Base-by-base conservation (phyloP, 2,329 filamentous ascomycete species). In the Apiospora saccharicola region DNA sequence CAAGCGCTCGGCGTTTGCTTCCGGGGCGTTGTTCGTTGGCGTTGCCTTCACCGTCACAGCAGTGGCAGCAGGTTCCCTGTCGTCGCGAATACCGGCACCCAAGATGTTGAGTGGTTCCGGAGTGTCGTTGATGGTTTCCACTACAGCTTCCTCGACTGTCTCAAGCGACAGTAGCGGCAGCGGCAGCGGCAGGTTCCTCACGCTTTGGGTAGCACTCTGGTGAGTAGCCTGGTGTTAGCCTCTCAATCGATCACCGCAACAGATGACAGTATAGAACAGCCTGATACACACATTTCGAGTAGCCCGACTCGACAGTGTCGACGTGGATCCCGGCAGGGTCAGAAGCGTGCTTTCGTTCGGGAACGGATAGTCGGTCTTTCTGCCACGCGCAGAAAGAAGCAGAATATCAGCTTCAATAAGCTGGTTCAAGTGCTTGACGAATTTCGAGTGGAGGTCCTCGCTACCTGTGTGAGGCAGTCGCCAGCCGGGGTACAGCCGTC, bases 401-500 rank as follows among this genome's bases (percentile, higher is more conserved):
- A 37, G 7, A 7, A 37, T 37, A 37, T 37, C 34, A 37, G 4
- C 7, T 2, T 2, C 43, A 1, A 76, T 14, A 4, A 46, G 49
- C 0, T 13, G 68, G 34, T 74, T 49, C 26, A 79, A 70, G 8
- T 69, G 57, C 8, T n/a, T 22, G 34, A 75, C 76, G 14, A 75
- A 76, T 8, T 68, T 74, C 4, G 26, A 46, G 13, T 68, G 41
- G 4, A 46, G 3, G 12, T 37, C 24, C 12, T 64, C 70, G 0
- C 75, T 61, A 8, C 73, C 71, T 0, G 26, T 34, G 12, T 68
- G 67, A 0, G 86, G 86, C 2, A 87, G 74, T 16, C 82, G 79
- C 86, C 86, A 89, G 8, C 79, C 78, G 0, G 81, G 77, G 75
- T 88, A 87, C 1, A 89, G 72, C 49, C 73, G 82, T 3, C 85